Base-by-base conservation (phyloP, 331 rosid genomes). In the Arachis monticola region DNA sequence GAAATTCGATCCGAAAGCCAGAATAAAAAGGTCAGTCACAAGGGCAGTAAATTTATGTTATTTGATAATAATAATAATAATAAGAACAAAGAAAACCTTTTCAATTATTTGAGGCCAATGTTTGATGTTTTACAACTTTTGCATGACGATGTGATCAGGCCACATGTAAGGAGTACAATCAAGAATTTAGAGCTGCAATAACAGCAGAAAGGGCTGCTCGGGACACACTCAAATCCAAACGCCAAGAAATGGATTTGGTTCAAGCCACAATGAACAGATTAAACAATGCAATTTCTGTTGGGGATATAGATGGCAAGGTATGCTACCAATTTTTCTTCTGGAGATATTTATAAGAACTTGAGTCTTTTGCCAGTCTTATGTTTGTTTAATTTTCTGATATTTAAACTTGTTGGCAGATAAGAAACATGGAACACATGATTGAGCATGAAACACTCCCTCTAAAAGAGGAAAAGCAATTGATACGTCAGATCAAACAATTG, bases 401-500 rank as follows among this genome's bases (percentile, higher is more conserved):
- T 22, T 78, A 67, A 71, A 61, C 60, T 62, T 72, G 5, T 70
- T 64, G 52, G 65, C 85, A 92, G 97, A 87, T 92, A 81, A 84
- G 86, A 73, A 85, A 83, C 80, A 84, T 88, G 86, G 94, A 90
- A 79, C 87, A 90, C 79, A 81, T 52, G 83, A 87, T 92, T 53
- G 83, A 87, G 74, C 97, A 92, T 80, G 97, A 88, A 81, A 92
- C 97, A 35, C 70, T 90, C 76, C 91, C 89, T 79, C 66, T 92
- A 71, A 88, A 84, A 68, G 92, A 92, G 79, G 97, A 92, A 85
- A 92, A 90, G 67, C 91, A 85, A 63, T 79, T 83, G 76, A 77
- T 92, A 74, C 94, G 88, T 65, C 94, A 90, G 79, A 92, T 92
- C 72, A 85, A 90, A 81, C 92, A 84, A 79, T 73, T 84, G 85